Percentiles rank a stretch among this genome's conserved stretches.
Conservation (phyloP, 2,329 filamentous ascomycete species). For the Emmonsiellopsis sp. region DNA sequence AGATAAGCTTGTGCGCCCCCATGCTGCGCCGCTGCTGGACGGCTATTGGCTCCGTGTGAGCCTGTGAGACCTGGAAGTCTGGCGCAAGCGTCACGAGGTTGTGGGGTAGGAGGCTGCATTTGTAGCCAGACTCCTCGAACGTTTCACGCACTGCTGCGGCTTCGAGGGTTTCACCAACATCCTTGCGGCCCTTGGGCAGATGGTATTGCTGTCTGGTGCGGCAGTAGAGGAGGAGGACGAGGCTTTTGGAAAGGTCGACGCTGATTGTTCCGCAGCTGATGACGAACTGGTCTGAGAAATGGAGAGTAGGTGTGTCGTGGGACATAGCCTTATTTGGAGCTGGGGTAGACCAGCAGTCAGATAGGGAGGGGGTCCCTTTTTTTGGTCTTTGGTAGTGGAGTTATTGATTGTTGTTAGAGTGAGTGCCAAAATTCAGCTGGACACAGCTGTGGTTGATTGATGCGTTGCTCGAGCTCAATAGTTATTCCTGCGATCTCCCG, state of each 20-base stretch:
- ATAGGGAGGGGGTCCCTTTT: background rate
- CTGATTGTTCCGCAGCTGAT: slow-evolving; percentile 13
- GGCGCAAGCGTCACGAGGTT: slow-evolving; percentile 3
- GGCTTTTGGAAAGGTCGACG: slow-evolving; percentile 8
- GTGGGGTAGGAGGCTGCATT: slow-evolving; percentile 3
- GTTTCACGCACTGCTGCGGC: slow-evolving; percentile 20
- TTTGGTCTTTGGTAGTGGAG: background rate
- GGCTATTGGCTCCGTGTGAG: slow-evolving; percentile 6
- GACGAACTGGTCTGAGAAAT: slow-evolving; percentile 11
- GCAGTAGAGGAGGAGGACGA: slow-evolving; percentile 11
- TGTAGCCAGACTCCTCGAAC: slow-evolving; percentile 16
- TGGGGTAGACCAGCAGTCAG: background rate
- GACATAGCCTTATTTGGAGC: background rate
- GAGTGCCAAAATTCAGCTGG: too few species aligned
- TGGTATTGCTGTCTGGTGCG: slow-evolving; percentile 11
- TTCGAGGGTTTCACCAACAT: slow-evolving; percentile 16
- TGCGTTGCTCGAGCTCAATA: too few species aligned
- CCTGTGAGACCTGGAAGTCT: background rate
- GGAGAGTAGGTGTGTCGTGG: background rate
- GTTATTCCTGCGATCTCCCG: too few species aligned
- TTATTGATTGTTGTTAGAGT: too few species aligned
- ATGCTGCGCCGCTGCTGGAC: background rate
- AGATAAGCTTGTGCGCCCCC: slow-evolving; percentile 10
- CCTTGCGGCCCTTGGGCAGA: slow-evolving; percentile 21
- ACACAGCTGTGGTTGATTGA: too few species aligned